Base-by-base conservation (phyloP, 2,329 filamentous ascomycete species). In the Pseudopyricularia javanii region DNA sequence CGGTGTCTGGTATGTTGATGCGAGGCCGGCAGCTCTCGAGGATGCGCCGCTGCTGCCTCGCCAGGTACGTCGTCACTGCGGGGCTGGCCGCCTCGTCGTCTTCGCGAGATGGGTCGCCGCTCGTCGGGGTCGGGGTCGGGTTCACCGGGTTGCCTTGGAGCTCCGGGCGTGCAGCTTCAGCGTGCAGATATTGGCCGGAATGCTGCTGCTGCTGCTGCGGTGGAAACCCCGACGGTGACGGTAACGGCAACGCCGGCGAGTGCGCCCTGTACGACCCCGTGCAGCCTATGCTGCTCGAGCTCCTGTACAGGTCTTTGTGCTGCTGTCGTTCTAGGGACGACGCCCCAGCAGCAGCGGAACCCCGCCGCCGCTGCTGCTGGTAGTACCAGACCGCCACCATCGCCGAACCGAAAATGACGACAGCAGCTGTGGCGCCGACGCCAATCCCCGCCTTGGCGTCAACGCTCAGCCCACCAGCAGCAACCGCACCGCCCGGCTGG, bases 361-460 rank as follows among this genome's bases (percentile, higher is more conserved):
- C 24, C 26, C 45, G 37, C 26, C 32, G 15, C 9, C 30, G 14
- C 17, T 43, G 50, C 50, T 52, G 50, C 26, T 32, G 3, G 14
- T 30, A 40, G 35, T 47, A 52, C 50, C 50, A 52, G 28, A 24
- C 7, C 8, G 35, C 22, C 4, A 52, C 35, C 26, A 26, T 17
- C 7, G 15, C 50, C 5, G 30, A 35, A 20, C 26, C 37, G 15
- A 76, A 35, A 5, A 70, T 49, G 3, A 68, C 65, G 2, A 65
- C 70, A 28, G 66, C 74, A 0, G 76, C 61, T 2, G 74, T 69
- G 3, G 75, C 70, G 22, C 76, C 79, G 1, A 76, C 68, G 7
- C 73, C 78, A 15, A 83, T 74, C 3, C 79, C 79, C 0, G 74
- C 77, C 59, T 75, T 79, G 3, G 76, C 78, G 1, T 74, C 76